These are phyloP conservation scores for Saxophila tyrrhenica DNA, from an alignment of 495 filamentous ascomycete genomes.

Conservation along the genomic window DNA sequence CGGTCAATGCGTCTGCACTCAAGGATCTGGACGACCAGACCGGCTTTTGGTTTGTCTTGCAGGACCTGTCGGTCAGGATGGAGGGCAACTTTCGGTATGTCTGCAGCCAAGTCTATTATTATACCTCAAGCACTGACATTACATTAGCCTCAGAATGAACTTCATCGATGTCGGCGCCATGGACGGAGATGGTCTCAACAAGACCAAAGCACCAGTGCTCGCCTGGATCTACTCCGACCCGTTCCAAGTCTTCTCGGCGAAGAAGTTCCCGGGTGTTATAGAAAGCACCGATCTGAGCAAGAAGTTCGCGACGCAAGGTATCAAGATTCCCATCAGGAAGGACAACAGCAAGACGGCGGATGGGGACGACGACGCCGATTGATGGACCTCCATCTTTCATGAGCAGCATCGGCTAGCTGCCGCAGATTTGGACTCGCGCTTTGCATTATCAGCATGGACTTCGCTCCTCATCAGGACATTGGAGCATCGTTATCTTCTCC, in stretches of 20 bases:
- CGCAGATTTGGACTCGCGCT: no score
- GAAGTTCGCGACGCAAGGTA: slow-evolving; percentile 87
- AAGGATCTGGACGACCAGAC: slow-evolving; percentile 72
- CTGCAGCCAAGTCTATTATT: slow-evolving; percentile 3
- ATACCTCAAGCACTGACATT: slow-evolving; percentile 20
- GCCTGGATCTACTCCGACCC: slow-evolving; percentile 78
- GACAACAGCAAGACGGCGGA: slow-evolving; percentile 57
- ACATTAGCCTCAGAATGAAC: slow-evolving; percentile 52
- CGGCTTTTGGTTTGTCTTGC: slow-evolving; percentile 94
- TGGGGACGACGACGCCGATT: slow-evolving; percentile 34
- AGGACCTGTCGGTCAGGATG: slow-evolving; percentile 87
- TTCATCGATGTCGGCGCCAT: slow-evolving; percentile 72
- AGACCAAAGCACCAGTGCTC: slow-evolving; percentile 69
- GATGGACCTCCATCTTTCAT: no score
- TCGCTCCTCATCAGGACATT: no score
- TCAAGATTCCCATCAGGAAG: slow-evolving; percentile 90
- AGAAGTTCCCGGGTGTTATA: slow-evolving; percentile 96
- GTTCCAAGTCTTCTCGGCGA: slow-evolving; percentile 91
- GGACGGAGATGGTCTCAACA: slow-evolving; percentile 48
- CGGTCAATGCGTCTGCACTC: slow-evolving; percentile 80
- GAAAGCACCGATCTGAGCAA: slow-evolving; percentile 91
- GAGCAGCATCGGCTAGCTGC: no score
- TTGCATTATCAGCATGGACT: no score
- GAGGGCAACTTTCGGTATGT: slow-evolving; percentile 81
- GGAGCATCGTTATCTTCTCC: no score